Evolutionary conservation across 495 filamentous ascomycete species (phyloP).

Genomic region (Aspergillus saccharolyticus): DNA sequence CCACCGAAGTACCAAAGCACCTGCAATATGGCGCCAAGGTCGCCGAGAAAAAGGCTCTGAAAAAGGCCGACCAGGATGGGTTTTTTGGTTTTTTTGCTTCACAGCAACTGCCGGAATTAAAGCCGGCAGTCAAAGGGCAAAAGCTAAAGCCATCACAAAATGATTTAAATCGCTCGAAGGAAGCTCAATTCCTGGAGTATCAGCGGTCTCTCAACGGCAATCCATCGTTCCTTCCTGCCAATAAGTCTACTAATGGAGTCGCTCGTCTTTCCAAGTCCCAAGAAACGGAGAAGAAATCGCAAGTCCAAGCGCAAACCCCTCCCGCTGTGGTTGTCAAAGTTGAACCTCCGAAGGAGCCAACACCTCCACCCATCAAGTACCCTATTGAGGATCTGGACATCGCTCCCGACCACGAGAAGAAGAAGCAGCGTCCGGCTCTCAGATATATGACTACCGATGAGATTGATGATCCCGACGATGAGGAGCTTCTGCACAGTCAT

Average conservation of each 20-base stretch:
- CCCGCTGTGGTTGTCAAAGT: conserved; percentile 33
- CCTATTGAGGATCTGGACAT: conserved; percentile 92
- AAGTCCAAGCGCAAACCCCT: conserved; percentile 13
- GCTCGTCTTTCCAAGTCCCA: conserved; percentile 35
- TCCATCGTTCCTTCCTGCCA: conserved; percentile 37
- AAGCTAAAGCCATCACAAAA: conserved; percentile 55
- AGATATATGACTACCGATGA: conserved; percentile 67
- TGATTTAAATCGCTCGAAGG: conserved; percentile 40
- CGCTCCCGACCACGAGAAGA: conserved; percentile 49
- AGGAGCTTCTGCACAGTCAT: conserved; percentile 47
- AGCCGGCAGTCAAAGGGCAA: conserved; percentile 73
- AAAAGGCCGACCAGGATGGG: conserved; percentile 57
- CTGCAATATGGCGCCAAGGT: conserved; percentile 74
- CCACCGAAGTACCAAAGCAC: conserved; percentile 75
- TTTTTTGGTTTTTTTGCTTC: conserved; percentile 50
- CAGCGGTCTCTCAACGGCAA: conserved; percentile 49
- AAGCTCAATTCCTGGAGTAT: conserved; percentile 49
- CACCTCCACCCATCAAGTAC: conserved; percentile 81
- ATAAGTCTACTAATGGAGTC: conserved; percentile 24
- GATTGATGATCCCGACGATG: conserved; percentile 35
- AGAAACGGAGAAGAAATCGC: conserved; percentile 37
- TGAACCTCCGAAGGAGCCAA: conserved; percentile 47
- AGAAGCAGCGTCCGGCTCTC: conserved; percentile 61
- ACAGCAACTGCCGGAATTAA: conserved; percentile 67
- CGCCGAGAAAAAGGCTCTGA: conserved; percentile 71